phyloP scores from a whole-genome alignment of 352 stramenopile species.

The Globisporangium spiculum region DNA sequence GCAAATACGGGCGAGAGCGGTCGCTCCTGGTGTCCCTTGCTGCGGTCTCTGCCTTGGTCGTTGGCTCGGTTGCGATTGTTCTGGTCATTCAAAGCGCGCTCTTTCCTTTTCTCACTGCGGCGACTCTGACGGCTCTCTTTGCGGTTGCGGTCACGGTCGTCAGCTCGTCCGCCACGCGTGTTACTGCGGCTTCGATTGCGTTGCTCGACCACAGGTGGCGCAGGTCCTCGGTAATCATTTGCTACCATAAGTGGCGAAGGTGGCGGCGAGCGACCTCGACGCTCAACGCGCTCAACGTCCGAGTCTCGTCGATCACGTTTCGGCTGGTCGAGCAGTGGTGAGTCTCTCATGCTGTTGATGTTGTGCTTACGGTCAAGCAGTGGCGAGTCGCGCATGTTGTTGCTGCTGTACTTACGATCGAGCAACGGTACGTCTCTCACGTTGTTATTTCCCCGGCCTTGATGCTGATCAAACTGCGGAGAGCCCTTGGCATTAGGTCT shows the following conservation, averaged over 20 bases:
- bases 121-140: constrained; percentile 9
- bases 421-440: not conserved
- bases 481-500: constrained; percentile 1
- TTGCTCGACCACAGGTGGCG: constrained; percentile 5
- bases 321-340: not conserved
- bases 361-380: not conserved
- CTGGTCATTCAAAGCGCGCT: constrained; percentile 26
- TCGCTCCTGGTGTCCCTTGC: not conserved
- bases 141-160: constrained; percentile 5
- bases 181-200: constrained; percentile 12
- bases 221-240: constrained; percentile 8
- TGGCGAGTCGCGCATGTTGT: not conserved
- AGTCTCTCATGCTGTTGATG: not conserved
- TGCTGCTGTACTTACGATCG: constrained; percentile 3
- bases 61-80: constrained; percentile 35
- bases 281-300: constrained; percentile 5
- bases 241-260: constrained; percentile 24
- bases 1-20: constrained; percentile 2
- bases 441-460: not conserved
- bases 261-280: constrained; percentile 23
- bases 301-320: constrained; percentile 10
- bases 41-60: constrained; percentile 24
- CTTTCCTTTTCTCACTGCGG: constrained; percentile 23
- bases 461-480: not conserved
- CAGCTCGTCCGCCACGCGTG: not conserved